Conservation (phyloP, 1,284 basidiomycete species). For the Heterobasidion irregulare region DNA sequence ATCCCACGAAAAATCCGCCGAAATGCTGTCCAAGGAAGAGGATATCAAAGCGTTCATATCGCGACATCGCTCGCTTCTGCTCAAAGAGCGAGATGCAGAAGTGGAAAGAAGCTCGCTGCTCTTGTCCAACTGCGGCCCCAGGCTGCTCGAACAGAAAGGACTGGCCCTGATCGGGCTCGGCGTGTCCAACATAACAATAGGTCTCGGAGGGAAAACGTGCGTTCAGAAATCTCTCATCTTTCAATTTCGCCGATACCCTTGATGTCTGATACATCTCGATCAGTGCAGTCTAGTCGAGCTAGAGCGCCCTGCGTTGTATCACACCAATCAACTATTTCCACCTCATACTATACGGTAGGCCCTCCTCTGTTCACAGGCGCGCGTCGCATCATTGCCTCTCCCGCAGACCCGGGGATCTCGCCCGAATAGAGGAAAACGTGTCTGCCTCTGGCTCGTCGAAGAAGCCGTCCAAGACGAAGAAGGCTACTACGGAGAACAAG, state of each 20-base stretch:
- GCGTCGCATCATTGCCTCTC: neutral
- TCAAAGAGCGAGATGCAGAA: slow-evolving; percentile 74
- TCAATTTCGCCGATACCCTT: neutral
- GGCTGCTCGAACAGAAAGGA: slow-evolving; percentile 82
- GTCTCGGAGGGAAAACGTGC: slow-evolving; percentile 88
- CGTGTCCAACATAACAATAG: slow-evolving; percentile 63
- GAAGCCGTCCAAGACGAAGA: slow-evolving; percentile 39
- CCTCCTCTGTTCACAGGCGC: neutral
- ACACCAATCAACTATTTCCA: slow-evolving; percentile 64
- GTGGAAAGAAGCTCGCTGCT: slow-evolving; percentile 75
- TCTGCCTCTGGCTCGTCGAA: slow-evolving; percentile 29
- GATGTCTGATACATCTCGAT: neutral
- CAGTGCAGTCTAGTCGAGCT: slow-evolving; percentile 74
- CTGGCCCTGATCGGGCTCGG: slow-evolving; percentile 73
- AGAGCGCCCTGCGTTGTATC: slow-evolving; percentile 77
- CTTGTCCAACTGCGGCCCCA: slow-evolving; percentile 78
- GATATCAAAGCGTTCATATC: slow-evolving; percentile 58
- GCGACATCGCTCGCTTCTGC: slow-evolving; percentile 62
- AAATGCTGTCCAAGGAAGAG: slow-evolving; percentile 21
- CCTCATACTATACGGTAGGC: slow-evolving; percentile 76
- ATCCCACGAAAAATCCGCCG: neutral
- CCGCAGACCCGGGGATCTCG: slow-evolving; percentile 58
- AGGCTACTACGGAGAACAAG: slow-evolving; percentile 29
- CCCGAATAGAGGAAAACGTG: slow-evolving; percentile 71
- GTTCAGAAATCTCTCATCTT: slow-evolving; percentile 18